A percentile compares a stretch with the other conserved stretches of the same genome.
phyloP scores from a whole-genome alignment of 345 rosid genomes.

The Eutrema heterophyllum region DNA sequence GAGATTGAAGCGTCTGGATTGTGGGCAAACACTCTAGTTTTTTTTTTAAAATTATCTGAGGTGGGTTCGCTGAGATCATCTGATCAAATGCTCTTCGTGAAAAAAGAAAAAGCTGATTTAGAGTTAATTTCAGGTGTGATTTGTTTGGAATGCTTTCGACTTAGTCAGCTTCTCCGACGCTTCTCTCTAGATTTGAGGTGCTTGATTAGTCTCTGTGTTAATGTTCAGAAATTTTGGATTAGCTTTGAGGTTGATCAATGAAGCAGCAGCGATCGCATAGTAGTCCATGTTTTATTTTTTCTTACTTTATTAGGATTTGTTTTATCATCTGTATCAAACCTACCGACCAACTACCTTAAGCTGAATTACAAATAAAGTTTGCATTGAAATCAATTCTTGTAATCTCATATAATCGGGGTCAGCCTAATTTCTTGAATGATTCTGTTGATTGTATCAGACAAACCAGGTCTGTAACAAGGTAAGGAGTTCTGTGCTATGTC shows the following conservation, averaged over 20 bases:
- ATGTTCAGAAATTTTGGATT: not conserved
- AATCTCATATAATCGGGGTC: not conserved
- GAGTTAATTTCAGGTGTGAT: not conserved
- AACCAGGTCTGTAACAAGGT: not conserved
- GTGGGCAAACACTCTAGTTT: not conserved
- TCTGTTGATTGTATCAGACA: constrained; percentile 5
- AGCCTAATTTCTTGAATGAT: not conserved
- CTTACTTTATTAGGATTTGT: not conserved
- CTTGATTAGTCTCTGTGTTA: not conserved
- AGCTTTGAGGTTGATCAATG: not conserved
- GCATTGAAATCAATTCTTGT: not conserved
- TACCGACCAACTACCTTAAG: constrained; percentile 12
- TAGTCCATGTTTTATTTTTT: too few species aligned
- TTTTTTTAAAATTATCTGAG: too few species aligned
- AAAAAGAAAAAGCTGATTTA: not conserved
- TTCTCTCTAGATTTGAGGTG: not conserved
- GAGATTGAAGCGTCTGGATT: not conserved
- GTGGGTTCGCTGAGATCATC: too few species aligned
- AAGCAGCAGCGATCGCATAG: not conserved
- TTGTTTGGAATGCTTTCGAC: not conserved
- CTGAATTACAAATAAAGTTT: not conserved
- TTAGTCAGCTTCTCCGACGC: not conserved
- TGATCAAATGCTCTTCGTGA: too few species aligned
- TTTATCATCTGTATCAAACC: constrained; percentile 14
- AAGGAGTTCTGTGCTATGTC: constrained; percentile 32